phyloP scores from a whole-genome alignment of 2,329 filamentous ascomycete genomes.

The Knufia petricola region DNA sequence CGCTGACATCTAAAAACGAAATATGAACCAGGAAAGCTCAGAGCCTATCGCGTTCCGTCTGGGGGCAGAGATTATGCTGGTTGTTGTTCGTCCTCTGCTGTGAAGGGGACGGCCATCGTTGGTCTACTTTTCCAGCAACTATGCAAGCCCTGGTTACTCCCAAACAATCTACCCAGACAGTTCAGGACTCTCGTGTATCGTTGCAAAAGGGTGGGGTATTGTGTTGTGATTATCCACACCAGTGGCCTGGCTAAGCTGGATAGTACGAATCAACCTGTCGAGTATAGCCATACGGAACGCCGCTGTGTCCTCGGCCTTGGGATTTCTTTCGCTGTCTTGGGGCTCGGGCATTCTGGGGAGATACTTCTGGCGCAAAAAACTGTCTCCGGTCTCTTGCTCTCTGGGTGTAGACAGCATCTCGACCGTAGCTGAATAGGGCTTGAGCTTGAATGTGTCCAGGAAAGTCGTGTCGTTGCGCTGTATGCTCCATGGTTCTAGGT shows the following conservation, averaged over 20 bases:
- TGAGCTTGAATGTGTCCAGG: background rate
- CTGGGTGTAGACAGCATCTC: background rate
- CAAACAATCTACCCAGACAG: background rate
- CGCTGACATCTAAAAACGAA: no score
- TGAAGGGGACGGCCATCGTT: no score
- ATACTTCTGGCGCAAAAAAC: conserved; percentile 1
- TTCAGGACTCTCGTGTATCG: no score
- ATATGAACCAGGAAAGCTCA: background rate
- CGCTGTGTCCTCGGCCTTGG: conserved; percentile 13
- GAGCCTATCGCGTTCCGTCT: no score
- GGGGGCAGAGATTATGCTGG: no score
- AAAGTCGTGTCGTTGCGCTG: background rate
- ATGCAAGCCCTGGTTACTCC: background rate
- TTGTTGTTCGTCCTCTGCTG: no score
- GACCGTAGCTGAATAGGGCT: background rate
- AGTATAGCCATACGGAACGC: conserved; percentile 14
- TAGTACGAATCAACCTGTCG: conserved; percentile 7
- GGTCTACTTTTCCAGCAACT: background rate
- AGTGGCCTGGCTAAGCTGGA: background rate
- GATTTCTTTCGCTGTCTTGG: conserved; percentile 1
- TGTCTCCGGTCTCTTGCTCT: background rate
- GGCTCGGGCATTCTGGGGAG: background rate
- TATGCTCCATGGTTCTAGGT: background rate
- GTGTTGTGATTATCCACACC: background rate
- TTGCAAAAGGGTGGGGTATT: no score